A percentile compares a stretch with the other conserved stretches of the same genome.
These are phyloP conservation scores for Peribolospora kevripleyi DNA, from an alignment of 768 basidiomycete genomes.

Conservation along the genomic window DNA sequence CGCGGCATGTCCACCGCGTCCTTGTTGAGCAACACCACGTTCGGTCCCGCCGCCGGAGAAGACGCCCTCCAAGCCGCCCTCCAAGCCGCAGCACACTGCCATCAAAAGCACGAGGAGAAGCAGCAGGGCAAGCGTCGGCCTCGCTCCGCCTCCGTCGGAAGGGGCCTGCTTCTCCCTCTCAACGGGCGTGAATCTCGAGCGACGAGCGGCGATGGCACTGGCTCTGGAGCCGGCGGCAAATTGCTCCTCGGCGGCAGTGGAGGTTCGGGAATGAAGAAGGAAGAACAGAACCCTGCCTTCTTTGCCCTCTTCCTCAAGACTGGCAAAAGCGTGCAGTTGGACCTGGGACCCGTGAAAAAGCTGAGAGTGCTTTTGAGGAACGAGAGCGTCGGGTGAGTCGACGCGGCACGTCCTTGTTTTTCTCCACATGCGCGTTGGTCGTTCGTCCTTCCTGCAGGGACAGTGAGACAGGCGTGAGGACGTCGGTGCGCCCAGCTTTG, in stretches of 20 bases:
- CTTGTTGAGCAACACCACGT: no score
- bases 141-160: not conserved
- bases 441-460: not conserved
- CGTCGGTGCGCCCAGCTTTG: not conserved
- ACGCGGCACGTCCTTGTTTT: no score
- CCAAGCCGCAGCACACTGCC: no score
- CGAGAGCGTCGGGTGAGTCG: constrained; percentile 53
- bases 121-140: not conserved
- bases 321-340: constrained; percentile 47
- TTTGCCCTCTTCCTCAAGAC: constrained; percentile 43
- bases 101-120: no score
- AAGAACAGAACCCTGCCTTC: constrained; percentile 34
- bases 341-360: constrained; percentile 70
- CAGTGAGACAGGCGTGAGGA: no score
- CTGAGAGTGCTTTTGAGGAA: constrained; percentile 64
- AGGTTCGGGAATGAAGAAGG: not conserved
- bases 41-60: no score
- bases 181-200: constrained; percentile 29
- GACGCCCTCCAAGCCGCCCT: no score
- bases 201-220: constrained; percentile 13
- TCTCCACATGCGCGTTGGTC: not conserved
- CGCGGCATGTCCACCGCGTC: no score
- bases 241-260: constrained; percentile 23
- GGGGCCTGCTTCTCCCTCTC: constrained; percentile 27
- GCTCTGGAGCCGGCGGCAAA: constrained; percentile 14